A percentile compares a stretch with the other conserved stretches of the same genome.
Conservation (phyloP, 2,329 filamentous ascomycete genomes). For the Ustilaginoidea virens region DNA sequence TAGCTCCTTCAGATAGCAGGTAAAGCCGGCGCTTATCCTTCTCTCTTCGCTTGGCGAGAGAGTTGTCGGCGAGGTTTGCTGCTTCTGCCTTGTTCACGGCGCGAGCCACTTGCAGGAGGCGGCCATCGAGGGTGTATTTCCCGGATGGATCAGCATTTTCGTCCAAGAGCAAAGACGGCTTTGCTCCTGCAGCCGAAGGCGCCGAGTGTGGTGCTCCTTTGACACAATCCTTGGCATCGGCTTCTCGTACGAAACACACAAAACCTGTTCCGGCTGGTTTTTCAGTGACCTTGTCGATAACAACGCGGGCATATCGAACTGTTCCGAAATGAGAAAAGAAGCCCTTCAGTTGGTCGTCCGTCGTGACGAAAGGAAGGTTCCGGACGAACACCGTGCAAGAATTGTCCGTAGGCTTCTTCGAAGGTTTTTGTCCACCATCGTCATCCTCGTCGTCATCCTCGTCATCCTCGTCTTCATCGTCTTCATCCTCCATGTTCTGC, state of each 20-base stretch:
- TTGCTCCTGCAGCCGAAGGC: slow-evolving; percentile 31
- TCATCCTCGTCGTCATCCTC: slow-evolving; percentile 27
- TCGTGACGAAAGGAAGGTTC: slow-evolving; percentile 80
- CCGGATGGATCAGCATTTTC: slow-evolving; percentile 69
- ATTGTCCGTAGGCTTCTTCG: slow-evolving; percentile 38
- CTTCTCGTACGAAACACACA: slow-evolving; percentile 71
- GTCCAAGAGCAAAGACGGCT: slow-evolving; percentile 77
- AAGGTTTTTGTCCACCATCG: slow-evolving; percentile 17
- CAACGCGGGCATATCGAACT: slow-evolving; percentile 82
- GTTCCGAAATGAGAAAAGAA: slow-evolving; percentile 82
- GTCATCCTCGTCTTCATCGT: slow-evolving; percentile 31
- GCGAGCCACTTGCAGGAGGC: slow-evolving; percentile 68
- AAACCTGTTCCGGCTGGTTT: slow-evolving; percentile 86
- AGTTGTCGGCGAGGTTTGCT: slow-evolving; percentile 54
- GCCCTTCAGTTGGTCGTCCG: slow-evolving; percentile 65
- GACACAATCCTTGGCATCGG: slow-evolving; percentile 64
- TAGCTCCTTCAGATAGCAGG: slow-evolving; percentile 72
- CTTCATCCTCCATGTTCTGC: slow-evolving; percentile 41
- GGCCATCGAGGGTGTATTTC: slow-evolving; percentile 78
- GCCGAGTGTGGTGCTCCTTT: slow-evolving; percentile 52
- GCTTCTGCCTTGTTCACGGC: slow-evolving; percentile 80
- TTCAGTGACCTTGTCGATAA: slow-evolving; percentile 73
- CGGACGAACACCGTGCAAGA: slow-evolving; percentile 77
- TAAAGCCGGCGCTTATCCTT: slow-evolving; percentile 86
- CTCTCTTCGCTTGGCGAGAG: slow-evolving; percentile 46